Evolutionary conservation across 495 filamentous ascomycete genomes (phyloP), one percentile per base, ranked within the genome.

Genomic region (Hyphodiscus hymeniophilus): DNA sequence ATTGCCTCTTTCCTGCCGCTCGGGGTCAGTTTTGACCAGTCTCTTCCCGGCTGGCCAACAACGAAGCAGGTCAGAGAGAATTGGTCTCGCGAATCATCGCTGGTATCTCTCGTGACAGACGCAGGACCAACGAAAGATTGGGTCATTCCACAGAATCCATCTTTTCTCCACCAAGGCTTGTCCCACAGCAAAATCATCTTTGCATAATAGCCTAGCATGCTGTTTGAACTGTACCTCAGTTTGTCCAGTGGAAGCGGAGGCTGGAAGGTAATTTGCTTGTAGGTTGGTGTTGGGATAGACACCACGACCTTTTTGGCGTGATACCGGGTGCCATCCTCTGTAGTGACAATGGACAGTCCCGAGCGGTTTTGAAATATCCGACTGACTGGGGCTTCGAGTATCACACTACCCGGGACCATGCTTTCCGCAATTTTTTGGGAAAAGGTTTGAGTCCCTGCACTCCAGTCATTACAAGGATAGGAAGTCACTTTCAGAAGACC

Each of bases 31-130:
- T 42, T 42, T 0, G 57, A 49, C 67, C 66, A 71, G 2, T 39
- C 35, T 7, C 59, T 54, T 17, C 64, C 71, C 0, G 42, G 38
- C n/a, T 56, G 52, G 1, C 66, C 70, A 6, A 50, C 51, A 23
- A 72, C 30, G 38, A 74, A 73, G 35, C 65, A 70, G 0, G 66
- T 73, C 0, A 75, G 55, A 0, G 61, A 56, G 35, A 58, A 70
- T 36, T 70, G 64, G 0, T 38, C 39, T 32, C 66, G 61, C 2
- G 48, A 47, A 0, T 56, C 58, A n/a, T 40, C 61, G 38, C 60
- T 62, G 2, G 64, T 70, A 40, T 76, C 72, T 2, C 69, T 59
- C 1, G 60, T 55, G 12, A 75, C 63, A 1, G 54, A 39, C 1
- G 60, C 62, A 0, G 71, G 70, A 0, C 67, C 70, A 8, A 31